A percentile compares a stretch with the other conserved stretches of the same genome.
These are phyloP conservation scores for Monascus purpureus DNA, from an alignment of 495 filamentous ascomycete genomes.

Conservation along the genomic window DNA sequence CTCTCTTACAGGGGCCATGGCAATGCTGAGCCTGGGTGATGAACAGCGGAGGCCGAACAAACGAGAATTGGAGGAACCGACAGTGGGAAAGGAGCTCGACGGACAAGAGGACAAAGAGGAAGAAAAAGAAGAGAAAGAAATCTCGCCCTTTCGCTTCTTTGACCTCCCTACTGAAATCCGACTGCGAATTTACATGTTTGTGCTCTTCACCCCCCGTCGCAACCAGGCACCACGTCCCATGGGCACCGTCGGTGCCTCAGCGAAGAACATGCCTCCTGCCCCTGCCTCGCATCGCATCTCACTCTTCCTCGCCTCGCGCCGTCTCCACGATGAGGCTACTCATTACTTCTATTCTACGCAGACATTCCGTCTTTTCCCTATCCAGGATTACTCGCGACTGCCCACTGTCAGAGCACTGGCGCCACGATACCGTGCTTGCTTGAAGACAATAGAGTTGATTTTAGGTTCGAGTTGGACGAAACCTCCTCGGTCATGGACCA, in stretches of 20 bases:
- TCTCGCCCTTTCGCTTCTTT: slow-evolving; percentile 53
- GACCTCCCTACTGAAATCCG: slow-evolving; percentile 68
- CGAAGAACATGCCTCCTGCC: slow-evolving; percentile 46
- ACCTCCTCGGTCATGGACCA: slow-evolving; percentile 60
- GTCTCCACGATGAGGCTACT: slow-evolving; percentile 57
- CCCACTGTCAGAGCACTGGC: slow-evolving; percentile 31
- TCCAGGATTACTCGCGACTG: slow-evolving; percentile 54
- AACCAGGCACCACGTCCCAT: slow-evolving; percentile 12
- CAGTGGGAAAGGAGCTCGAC: slow-evolving; percentile 1
- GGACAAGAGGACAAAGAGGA: slow-evolving; percentile 8
- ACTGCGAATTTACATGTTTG: slow-evolving; percentile 49
- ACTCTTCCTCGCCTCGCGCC: slow-evolving; percentile 48
- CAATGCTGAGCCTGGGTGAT: slow-evolving; percentile 8
- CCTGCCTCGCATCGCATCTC: slow-evolving; percentile 34
- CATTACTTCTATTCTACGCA: slow-evolving; percentile 62
- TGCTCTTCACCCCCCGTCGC: slow-evolving; percentile 38
- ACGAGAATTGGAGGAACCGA: neutral
- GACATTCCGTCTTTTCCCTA: slow-evolving; percentile 66
- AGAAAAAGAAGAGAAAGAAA: slow-evolving; percentile 2
- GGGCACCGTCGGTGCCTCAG: slow-evolving; percentile 56
- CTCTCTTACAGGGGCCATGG: slow-evolving; percentile 9
- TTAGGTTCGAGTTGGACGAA: slow-evolving; percentile 69
- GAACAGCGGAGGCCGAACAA: neutral
- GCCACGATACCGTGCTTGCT: slow-evolving; percentile 44
- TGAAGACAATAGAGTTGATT: slow-evolving; percentile 61